Evolutionary conservation across 1,284 basidiomycete species (phyloP), one percentile per base, ranked within the genome.

Genomic region (Peniophora sp.): DNA sequence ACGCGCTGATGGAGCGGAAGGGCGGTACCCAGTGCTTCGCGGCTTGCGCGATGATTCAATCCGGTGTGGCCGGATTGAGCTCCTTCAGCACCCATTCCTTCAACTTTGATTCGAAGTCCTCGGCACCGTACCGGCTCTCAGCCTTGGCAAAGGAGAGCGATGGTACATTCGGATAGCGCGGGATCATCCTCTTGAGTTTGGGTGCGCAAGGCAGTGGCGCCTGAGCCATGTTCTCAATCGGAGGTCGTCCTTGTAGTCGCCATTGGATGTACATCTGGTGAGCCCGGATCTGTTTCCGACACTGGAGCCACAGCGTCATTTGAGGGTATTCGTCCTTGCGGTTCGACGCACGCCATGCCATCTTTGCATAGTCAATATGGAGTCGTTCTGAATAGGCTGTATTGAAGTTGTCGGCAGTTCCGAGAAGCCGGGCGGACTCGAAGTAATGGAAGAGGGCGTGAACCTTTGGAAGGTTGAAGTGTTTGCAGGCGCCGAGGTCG

Each of bases 381-480:
- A 58, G 51, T 9, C 55, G 54, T 48, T 67, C 59, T 3, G 54
- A 57, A 14, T 52, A 54, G 52, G 67, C 63, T 0, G 65, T 69
- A 48, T 68, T 69, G 53, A 58, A 68, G 11, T 62, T 58, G 52
- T 69, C 65, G 0, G 64, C 53, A 11, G 58, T 62, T 1, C 70
- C 64, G 12, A 58, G 57, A 0, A 51, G 47, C 6, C 48, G 52
- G 24, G 71, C 69, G 11, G 54, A 53, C 0, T 58, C 48, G 3
- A 61, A 47, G 48, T 70, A 71, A 47, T 70, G 68, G 2, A 50
- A 20, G 2, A 71, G 55, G 12, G 58, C 56, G 47, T 72, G 69
- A 2, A 72, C 24, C 50, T 74, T 74, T 1, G 62, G 65, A 32
- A 73, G 67, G 50, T 70, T 68, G 59, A 74, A 70, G 39, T 68